phyloP scores from a whole-genome alignment of 2,329 filamentous ascomycete genomes.

The Aspergillus melleus region DNA sequence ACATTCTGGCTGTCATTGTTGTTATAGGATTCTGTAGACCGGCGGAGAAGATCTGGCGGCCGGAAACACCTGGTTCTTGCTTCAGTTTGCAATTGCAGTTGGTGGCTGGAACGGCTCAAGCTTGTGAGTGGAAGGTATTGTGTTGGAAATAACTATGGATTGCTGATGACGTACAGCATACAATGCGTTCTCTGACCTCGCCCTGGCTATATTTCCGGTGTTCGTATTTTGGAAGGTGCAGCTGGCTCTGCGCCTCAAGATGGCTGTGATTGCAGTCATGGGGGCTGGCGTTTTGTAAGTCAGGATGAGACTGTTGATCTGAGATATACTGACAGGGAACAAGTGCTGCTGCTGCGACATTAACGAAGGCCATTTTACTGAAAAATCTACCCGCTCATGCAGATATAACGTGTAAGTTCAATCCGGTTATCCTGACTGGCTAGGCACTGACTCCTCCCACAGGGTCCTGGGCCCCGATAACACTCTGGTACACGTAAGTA shows the following conservation, averaged over 20 bases:
- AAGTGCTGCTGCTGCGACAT: constrained; percentile 8
- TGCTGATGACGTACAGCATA: constrained; percentile 5
- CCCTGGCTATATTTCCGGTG: constrained; percentile 12
- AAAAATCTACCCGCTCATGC: constrained; percentile 13
- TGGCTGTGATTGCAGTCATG: constrained; percentile 12
- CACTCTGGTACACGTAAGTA: constrained; percentile 18
- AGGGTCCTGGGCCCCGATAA: constrained; percentile 17
- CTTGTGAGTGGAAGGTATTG: neutral
- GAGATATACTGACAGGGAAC: neutral
- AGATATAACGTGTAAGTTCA: constrained; percentile 14
- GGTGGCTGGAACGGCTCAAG: constrained; percentile 11
- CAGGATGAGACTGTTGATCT: neutral
- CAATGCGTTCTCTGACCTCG: constrained; percentile 15
- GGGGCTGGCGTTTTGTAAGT: constrained; percentile 13
- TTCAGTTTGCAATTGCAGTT: constrained; percentile 12
- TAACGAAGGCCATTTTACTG: constrained; percentile 11
- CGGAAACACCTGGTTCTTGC: constrained; percentile 12
- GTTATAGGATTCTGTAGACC: constrained; percentile 16
- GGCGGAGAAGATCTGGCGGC: constrained; percentile 12
- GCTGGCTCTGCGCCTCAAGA: constrained; percentile 9
- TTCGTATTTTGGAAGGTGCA: constrained; percentile 12
- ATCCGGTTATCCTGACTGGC: neutral
- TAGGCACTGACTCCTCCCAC: neutral
- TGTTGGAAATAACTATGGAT: neutral
- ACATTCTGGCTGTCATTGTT: constrained; percentile 13